Conservation (phyloP, 768 basidiomycete species). For the Suillus subluteus region DNA sequence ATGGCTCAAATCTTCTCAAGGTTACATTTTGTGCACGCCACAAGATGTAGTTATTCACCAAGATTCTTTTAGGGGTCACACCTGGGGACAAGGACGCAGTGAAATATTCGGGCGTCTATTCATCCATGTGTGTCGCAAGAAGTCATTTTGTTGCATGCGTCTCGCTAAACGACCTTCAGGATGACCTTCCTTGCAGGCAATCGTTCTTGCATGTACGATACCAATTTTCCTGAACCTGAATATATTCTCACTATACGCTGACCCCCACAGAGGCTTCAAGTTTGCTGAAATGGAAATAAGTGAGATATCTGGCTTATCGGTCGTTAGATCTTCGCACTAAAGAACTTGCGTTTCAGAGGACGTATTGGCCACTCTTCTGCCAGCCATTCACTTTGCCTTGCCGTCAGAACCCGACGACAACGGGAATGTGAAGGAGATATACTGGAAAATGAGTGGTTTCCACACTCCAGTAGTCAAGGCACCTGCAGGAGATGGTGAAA, state of each 20-base stretch:
- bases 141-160: neutral
- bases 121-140: constrained; percentile 41
- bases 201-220: constrained; percentile 47
- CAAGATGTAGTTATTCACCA: neutral
- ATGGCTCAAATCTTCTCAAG: constrained; percentile 38
- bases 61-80: neutral
- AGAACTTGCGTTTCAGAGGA: constrained; percentile 22
- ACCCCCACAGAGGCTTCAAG: constrained; percentile 37
- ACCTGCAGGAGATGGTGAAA: constrained; percentile 28
- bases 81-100: constrained; percentile 14
- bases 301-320: constrained; percentile 23
- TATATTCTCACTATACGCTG: neutral
- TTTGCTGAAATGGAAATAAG: constrained; percentile 56
- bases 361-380: constrained; percentile 29
- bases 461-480: constrained; percentile 29
- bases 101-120: constrained; percentile 46
- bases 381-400: constrained; percentile 27
- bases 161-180: constrained; percentile 26
- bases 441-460: constrained; percentile 29
- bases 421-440: constrained; percentile 23
- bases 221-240: neutral
- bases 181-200: constrained; percentile 53
- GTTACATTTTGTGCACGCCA: neutral
- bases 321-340: neutral
- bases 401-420: constrained; percentile 19